Conservation (phyloP, 768 basidiomycete species). For the Leccinum imitatum region DNA sequence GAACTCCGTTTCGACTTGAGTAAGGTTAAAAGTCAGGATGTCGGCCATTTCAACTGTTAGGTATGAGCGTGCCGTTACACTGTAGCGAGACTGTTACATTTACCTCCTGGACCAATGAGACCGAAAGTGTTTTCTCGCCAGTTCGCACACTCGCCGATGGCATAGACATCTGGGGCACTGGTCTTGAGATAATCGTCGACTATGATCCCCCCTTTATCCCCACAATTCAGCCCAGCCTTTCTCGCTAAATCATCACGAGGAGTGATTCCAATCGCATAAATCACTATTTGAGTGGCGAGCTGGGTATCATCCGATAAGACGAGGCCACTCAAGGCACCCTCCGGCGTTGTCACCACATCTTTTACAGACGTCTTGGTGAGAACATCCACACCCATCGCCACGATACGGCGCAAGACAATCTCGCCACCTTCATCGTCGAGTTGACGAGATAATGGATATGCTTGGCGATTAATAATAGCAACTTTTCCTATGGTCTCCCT, state of each 20-base stretch:
- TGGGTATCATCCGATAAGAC: constrained; percentile 46
- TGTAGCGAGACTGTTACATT: constrained; percentile 1
- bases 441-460: constrained; percentile 56
- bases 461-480: constrained; percentile 51
- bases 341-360: constrained; percentile 38
- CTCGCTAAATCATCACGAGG: constrained; percentile 69
- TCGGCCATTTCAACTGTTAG: constrained; percentile 72
- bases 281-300: constrained; percentile 52
- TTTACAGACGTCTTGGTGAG: constrained; percentile 42
- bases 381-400: constrained; percentile 58
- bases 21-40: constrained; percentile 71
- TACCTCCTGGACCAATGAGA: constrained; percentile 68
- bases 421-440: constrained; percentile 58
- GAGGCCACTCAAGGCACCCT: constrained; percentile 47
- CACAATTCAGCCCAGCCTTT: constrained; percentile 49
- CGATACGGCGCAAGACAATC: constrained; percentile 59
- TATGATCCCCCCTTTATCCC: constrained; percentile 52
- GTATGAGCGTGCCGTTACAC: not conserved
- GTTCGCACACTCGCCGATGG: constrained; percentile 74
- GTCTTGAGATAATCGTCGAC: constrained; percentile 60
- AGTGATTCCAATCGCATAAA: constrained; percentile 69
- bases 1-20: constrained; percentile 45
- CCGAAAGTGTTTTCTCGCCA: constrained; percentile 72
- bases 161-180: constrained; percentile 58
- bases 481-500: constrained; percentile 43